Evolutionary conservation across 164 flowering plant species (phyloP), one percentile per base, ranked within the genome.

Genomic region (Houttuynia cordata): DNA sequence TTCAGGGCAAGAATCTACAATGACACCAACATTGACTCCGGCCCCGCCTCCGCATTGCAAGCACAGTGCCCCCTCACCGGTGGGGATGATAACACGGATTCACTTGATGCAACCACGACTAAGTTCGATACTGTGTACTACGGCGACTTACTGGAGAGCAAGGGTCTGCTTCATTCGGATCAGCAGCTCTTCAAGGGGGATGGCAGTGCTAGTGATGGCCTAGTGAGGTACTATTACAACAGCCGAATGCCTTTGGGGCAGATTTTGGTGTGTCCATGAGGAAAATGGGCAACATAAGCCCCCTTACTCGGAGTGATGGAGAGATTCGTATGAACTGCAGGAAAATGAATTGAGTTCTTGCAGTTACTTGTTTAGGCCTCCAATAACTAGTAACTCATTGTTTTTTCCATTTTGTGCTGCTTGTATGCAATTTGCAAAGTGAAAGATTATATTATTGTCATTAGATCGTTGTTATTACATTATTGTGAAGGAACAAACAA

Each of bases 91-190:
- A 64, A 58, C 41, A 60, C 60, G 1, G 63, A 65, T 0, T 64
- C 73, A 0, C 67, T 74, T 1, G 80, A 76, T 45, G 56, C 57
- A 0, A 24, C 69, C 12, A 54, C 59, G 0, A n/a, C 63, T 0
- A 45, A 8, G 12, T 76, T 71, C 23, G 77, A 74, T 56, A 64
- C 40, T 0, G 56, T 47, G 4, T 74, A 71, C 52, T 76, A 53
- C 70, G 51, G 37, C 6, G 57, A 64, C 49, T 52, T 76, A 61
- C 17, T 71, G 47, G 12, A 50, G 9, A 1, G 7, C 5, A 74
- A 59, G 54, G 80, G 80, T 0, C 65, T 76, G 1, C 71, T 76
- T 12, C 77, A 74, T 58, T 68, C 77, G 0, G 77, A 76, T 34
- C 75, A 76, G 41, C 62, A 62, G 49, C 67, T 76, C 39, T 74